Evolutionary conservation across 306 rosid genomes (phyloP), one percentile per base, ranked within the genome.

Genomic region (Hippophae tibetana): DNA sequence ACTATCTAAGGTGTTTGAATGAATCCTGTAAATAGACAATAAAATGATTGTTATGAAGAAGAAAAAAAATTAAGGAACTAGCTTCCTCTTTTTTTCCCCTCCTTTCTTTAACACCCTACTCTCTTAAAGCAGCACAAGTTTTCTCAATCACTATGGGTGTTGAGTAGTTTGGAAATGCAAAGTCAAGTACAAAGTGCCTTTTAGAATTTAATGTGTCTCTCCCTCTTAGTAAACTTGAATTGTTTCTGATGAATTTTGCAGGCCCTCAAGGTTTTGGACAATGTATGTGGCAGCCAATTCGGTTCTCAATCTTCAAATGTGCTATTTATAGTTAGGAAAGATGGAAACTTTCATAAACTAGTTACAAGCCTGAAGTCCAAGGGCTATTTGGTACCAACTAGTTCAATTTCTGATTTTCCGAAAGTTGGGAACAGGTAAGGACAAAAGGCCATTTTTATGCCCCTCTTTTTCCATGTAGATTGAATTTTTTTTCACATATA

Each of bases 241-340:
- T 31, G 38, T 31, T 31, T 31, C 38, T 46, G 49, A 49, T 66
- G 38, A 57, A 68, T 68, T 76, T 64, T 62, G 72, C 80, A 87
- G 93, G 70, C 79, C 62, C 52, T 76, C 50, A 69, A 62, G 63
- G 62, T 65, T 73, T 62, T 84, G 54, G 76, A 76, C 59, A 72
- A 57, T 55, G 68, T 67, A 51, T 43, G 52, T 68, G 69, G 72
- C 55, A 68, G 68, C 42, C 25, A n/a, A 45, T 58, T 41, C 72
- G 6, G 11, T 12, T 11, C 49, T 27, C 62, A 53, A 38, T 80
- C 54, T 27, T 68, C 76, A 58, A 69, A 79, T 46, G 68, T 79
- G 73, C 78, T 83, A 48, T 76, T 54, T 71, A 63, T 84, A 53
- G 64, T 77, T 13, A 75, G 78, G 74, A 77, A 77, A 58, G 83